A percentile compares a stretch with the other conserved stretches of the same genome.
These are phyloP conservation scores for Fraxinus sp. DNA, from an alignment of 305 asterid species.

Conservation along the genomic window DNA sequence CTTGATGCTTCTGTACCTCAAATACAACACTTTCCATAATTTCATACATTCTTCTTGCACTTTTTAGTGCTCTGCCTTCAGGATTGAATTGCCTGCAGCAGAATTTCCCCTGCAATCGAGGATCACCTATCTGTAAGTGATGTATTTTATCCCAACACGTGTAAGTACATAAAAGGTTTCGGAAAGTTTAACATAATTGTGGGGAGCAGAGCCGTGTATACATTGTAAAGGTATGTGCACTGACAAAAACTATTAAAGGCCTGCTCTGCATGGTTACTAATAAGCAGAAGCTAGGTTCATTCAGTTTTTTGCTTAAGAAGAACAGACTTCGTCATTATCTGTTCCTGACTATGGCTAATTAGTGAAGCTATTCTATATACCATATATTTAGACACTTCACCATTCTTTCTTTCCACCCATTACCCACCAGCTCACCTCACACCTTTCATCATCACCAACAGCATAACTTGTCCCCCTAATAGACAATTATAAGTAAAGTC, in stretches of 20 bases:
- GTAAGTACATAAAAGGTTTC: neutral
- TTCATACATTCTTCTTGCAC: constrained; percentile 20
- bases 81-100: constrained; percentile 71
- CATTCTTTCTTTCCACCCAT: neutral
- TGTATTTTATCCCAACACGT: neutral
- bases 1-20: neutral
- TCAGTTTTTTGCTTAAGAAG: neutral
- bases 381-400: neutral
- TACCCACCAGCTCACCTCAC: neutral
- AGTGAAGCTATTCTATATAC: neutral
- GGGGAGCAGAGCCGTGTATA: neutral
- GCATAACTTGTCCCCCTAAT: neutral
- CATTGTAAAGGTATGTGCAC: neutral
- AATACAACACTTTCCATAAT: neutral
- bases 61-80: constrained; percentile 43
- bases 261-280: neutral
- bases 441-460: neutral
- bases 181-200: neutral
- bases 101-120: constrained; percentile 64
- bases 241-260: neutral
- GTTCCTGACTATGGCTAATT: neutral
- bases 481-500: neutral
- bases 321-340: neutral
- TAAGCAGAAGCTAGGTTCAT: neutral
- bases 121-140: constrained; percentile 49